Evolutionary conservation across 352 stramenopile species (phyloP).

Genomic region (Thraustochytrium sp.): DNA sequence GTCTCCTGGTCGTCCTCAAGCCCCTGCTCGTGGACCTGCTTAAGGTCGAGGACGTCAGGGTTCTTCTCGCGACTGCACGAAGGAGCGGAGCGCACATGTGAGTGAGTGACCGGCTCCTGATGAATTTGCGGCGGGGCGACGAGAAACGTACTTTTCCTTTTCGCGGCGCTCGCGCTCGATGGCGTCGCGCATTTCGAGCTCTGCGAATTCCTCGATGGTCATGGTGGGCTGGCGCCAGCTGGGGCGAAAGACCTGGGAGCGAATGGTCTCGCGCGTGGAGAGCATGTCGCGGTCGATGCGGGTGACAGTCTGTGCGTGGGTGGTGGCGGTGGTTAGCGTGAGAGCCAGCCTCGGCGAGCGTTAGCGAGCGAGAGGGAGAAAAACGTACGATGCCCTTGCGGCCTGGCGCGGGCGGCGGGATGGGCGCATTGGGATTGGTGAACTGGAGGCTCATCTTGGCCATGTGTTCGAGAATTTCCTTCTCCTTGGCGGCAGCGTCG

Average conservation of each 20-base stretch:
- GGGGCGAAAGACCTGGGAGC: conserved; percentile 30
- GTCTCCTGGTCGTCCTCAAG: conserved; percentile 45
- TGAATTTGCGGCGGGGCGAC: neutral
- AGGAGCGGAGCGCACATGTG: neutral
- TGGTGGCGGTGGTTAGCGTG: neutral
- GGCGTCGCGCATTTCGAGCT: conserved; percentile 38
- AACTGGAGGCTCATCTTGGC: conserved; percentile 24
- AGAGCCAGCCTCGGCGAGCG: neutral
- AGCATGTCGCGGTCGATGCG: conserved; percentile 23
- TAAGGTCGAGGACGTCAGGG: neutral
- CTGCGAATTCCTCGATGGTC: conserved; percentile 48
- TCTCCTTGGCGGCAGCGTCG: neutral
- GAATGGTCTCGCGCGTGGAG: conserved; percentile 32
- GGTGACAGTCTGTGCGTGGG: neutral
- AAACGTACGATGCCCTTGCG: conserved; percentile 33
- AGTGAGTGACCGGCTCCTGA: neutral
- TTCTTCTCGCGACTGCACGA: neutral
- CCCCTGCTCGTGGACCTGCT: conserved; percentile 41
- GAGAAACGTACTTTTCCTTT: conserved; percentile 8
- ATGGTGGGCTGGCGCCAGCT: conserved; percentile 40
- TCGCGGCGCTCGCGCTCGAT: conserved; percentile 22
- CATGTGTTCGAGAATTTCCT: conserved; percentile 37
- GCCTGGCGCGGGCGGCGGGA: neutral
- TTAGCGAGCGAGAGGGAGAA: neutral
- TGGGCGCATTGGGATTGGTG: neutral